A percentile compares a stretch with the other conserved stretches of the same genome.
phyloP scores from a whole-genome alignment of 192 early-diverging fungal genomes.

The Coemansia sp. region DNA sequence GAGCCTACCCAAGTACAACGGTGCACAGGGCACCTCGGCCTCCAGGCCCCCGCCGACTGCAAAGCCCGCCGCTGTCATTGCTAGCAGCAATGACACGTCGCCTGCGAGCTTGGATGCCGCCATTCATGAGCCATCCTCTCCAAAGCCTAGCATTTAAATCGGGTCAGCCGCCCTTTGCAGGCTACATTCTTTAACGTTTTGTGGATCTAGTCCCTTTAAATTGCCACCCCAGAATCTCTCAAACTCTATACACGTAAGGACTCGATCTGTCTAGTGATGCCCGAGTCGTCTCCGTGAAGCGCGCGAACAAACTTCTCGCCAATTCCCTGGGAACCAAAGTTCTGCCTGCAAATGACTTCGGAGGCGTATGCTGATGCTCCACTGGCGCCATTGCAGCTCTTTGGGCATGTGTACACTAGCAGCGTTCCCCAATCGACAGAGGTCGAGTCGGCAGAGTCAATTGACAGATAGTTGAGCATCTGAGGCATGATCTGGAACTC shows the following conservation, averaged over 20 bases:
- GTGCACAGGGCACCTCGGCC: background rate
- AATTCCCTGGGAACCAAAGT: slow-evolving; percentile 82
- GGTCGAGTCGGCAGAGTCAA: slow-evolving; percentile 66
- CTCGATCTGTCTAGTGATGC: slow-evolving; percentile 35
- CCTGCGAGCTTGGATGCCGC: background rate
- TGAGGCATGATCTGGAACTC: slow-evolving; percentile 97
- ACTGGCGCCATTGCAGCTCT: slow-evolving; percentile 65
- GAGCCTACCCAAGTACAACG: slow-evolving; percentile 9
- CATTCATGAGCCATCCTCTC: background rate
- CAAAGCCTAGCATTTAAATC: background rate
- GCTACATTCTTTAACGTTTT: background rate
- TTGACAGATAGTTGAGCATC: slow-evolving; percentile 72
- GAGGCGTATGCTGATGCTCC: slow-evolving; percentile 53
- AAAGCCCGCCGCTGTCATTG: slow-evolving; percentile 21
- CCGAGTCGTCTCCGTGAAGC: slow-evolving; percentile 40
- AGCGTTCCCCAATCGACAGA: slow-evolving; percentile 92
- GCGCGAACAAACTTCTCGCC: slow-evolving; percentile 47
- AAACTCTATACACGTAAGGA: slow-evolving; percentile 23
- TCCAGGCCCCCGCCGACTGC: slow-evolving; percentile 32
- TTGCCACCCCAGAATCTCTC: background rate
- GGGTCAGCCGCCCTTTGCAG: background rate
- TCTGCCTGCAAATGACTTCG: slow-evolving; percentile 73
- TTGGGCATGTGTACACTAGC: slow-evolving; percentile 81
- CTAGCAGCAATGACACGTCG: background rate
- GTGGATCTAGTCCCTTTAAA: background rate